Base-by-base conservation (phyloP, 305 asterid species). In the Caryopteris hybrid region DNA sequence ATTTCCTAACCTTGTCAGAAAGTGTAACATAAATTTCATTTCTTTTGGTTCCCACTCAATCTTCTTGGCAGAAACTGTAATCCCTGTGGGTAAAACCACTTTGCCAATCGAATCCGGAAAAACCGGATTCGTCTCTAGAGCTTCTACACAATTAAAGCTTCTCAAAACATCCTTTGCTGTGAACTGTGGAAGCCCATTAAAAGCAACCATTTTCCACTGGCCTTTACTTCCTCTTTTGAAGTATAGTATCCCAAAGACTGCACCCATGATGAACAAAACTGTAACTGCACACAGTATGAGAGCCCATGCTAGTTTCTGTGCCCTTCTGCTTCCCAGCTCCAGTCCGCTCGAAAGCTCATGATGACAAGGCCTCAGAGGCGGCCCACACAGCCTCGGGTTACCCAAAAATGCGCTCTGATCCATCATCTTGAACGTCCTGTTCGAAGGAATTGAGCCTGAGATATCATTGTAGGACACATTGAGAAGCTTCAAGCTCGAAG, bases 301-400 rank as follows among this genome's bases (percentile, higher is more conserved):
- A 78, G 83, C 73, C 99, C 99, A 91, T 3, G 96, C 96, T 29
- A 86, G 65, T 65, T 86, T 88, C 76, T 87, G 97, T 2, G 96
- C 84, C 68, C 75, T 83, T 58, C 88, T 78, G 70, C 88, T 88
- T 55, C 91, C 94, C n/a, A 86, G 38, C 71, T 83, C 87, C 13
- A 88, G 74, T 48, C 85, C 92, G 46, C 74, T 80, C 0, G 95
- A 83, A 68, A 84, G 77, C 61, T 78, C 90, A 53, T 21, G 79
- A 74, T 51, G 71, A 46, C 97, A 89, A 9, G 80, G 75, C 47
- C 85, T 74, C 69, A 88, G 53, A 4, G 91, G 96, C 7, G 71
- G 77, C 0, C 99, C 99, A 82, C 97, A 94, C 23, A 94, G 91
- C 75, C 78, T 79, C 3, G 95, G 85, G 66, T 94, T 94, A 18